Evolutionary conservation across 768 basidiomycete genomes (phyloP).

Genomic region (Hortiboletus campestris): DNA sequence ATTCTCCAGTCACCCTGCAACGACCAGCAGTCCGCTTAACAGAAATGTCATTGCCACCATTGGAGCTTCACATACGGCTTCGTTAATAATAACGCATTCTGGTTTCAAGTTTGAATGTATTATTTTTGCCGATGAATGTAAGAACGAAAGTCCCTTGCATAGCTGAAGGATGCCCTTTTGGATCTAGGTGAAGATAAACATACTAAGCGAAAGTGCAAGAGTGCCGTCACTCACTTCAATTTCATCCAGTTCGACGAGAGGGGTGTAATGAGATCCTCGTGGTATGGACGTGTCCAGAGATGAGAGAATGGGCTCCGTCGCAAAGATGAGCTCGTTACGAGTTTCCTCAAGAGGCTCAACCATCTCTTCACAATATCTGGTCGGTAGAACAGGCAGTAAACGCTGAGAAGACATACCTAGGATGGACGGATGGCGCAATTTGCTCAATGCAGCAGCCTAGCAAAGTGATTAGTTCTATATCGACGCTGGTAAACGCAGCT

Average conservation of each 20-base stretch:
- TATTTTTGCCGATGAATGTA: conserved; percentile 88
- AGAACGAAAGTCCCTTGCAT: conserved; percentile 84
- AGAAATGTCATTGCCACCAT: background rate
- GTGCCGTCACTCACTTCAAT: conserved; percentile 65
- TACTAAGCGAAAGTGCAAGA: background rate
- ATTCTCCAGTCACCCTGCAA: conserved; percentile 97
- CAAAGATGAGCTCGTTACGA: conserved; percentile 83
- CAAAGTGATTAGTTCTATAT: conserved; percentile 6
- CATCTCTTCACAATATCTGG: conserved; percentile 61
- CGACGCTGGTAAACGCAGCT: conserved; percentile 16
- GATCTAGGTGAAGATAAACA: conserved; percentile 49
- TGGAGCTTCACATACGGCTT: conserved; percentile 54
- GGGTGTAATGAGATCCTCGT: conserved; percentile 52
- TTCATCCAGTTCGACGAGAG: conserved; percentile 87
- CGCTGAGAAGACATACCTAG: conserved; percentile 52
- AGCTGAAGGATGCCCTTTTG: conserved; percentile 96
- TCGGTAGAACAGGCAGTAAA: conserved; percentile 1
- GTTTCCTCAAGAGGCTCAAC: conserved; percentile 97
- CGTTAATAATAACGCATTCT: conserved; percentile 87
- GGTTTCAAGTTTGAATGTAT: conserved; percentile 91
- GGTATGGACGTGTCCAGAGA: conserved; percentile 78
- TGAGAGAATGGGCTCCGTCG: conserved; percentile 86
- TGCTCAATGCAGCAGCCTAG: conserved; percentile 80
- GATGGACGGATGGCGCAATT: conserved; percentile 89
- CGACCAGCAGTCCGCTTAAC: background rate